Evolutionary conservation across 176 grass and related monocot genomes (phyloP).

Genomic region (Ampelocalamus luodianensis): DNA sequence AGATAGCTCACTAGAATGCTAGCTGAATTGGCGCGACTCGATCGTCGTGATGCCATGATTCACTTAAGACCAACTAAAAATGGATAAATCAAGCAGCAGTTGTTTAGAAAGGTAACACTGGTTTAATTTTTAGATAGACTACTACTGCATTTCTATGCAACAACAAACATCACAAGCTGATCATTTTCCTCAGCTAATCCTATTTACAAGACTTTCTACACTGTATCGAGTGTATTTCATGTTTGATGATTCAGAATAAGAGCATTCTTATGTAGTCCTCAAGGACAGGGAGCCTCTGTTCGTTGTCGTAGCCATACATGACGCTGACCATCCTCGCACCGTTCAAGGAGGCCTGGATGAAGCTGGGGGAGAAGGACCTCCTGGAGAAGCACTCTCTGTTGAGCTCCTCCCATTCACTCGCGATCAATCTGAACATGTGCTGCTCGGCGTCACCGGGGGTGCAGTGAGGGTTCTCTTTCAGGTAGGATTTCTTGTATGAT

Average conservation of each 20-base stretch:
- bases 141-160: neutral
- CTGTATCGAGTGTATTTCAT: neutral
- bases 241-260: constrained; percentile 20
- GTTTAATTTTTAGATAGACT: neutral
- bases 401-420: constrained; percentile 61
- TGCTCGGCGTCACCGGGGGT: neutral
- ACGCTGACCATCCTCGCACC: constrained; percentile 56
- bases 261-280: constrained; percentile 52
- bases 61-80: no score
- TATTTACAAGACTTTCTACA: neutral
- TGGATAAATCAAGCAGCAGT: no score
- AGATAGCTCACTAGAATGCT: no score
- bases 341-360: constrained; percentile 37
- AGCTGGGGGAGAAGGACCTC: constrained; percentile 33
- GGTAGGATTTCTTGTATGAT: constrained; percentile 57
- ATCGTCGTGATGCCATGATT: no score
- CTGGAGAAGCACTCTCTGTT: constrained; percentile 55
- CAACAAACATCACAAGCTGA: neutral
- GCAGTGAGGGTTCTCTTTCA: constrained; percentile 58
- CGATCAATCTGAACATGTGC: constrained; percentile 52
- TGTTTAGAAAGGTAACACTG: no score
- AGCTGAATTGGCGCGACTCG: no score
- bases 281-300: constrained; percentile 42
- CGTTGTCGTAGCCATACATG: constrained; percentile 61
- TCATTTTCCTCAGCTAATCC: neutral